These are phyloP conservation scores for Fomitopsis pulvina DNA, from an alignment of 768 basidiomycete genomes.

Conservation along the genomic window DNA sequence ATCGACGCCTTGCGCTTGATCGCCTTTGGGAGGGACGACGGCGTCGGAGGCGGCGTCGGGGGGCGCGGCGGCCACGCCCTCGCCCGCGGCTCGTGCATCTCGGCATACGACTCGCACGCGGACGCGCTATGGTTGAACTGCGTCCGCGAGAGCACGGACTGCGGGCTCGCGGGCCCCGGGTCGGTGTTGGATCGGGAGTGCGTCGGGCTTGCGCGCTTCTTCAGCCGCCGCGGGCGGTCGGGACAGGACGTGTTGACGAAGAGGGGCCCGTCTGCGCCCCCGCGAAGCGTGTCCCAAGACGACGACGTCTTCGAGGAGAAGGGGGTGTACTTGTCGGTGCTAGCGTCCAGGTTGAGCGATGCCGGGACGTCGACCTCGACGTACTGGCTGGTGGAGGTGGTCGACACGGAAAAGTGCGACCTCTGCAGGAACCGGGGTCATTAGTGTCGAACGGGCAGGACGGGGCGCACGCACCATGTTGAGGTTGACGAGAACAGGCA, in stretches of 20 bases:
- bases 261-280: constrained; percentile 11
- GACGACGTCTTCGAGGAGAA: background rate
- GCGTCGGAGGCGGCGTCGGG: background rate
- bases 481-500: constrained; percentile 21
- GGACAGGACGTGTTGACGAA: constrained; percentile 16
- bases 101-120: background rate
- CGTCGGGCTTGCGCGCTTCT: constrained; percentile 14
- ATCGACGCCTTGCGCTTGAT: background rate
- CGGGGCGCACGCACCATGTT: constrained; percentile 18
- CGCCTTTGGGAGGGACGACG: background rate
- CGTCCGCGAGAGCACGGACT: constrained; percentile 22
- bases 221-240: constrained; percentile 9
- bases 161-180: constrained; percentile 20
- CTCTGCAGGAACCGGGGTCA: constrained; percentile 12
- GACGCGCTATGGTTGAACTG: constrained; percentile 20
- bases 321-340: background rate
- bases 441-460: background rate
- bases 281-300: constrained; percentile 17
- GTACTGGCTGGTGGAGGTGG: constrained; percentile 29
- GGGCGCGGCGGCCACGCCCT: background rate
- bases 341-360: background rate
- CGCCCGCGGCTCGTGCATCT: background rate
- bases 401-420: constrained; percentile 29
- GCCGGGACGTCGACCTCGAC: constrained; percentile 24
- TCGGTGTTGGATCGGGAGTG: background rate